These are phyloP conservation scores for Xylaria sp. DNA, from an alignment of 2,329 filamentous ascomycete species.

Conservation along the genomic window DNA sequence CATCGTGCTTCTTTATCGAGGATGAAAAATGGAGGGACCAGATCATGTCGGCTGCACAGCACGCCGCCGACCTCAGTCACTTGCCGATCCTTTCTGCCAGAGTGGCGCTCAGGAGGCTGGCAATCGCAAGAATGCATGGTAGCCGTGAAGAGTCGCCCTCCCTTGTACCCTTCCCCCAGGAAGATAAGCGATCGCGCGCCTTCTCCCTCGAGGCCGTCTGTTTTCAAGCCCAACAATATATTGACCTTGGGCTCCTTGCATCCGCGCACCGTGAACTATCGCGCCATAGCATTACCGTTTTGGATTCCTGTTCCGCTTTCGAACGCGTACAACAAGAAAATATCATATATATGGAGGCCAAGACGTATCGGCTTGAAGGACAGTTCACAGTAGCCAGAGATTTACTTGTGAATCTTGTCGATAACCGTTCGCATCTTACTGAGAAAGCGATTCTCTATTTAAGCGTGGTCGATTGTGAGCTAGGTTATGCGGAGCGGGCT, in stretches of 20 bases:
- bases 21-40: not conserved
- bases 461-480: conserved; percentile 1
- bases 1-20: not conserved
- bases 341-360: not conserved
- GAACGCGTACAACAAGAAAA: not conserved
- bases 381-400: not conserved
- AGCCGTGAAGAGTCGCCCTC: not conserved
- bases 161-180: not conserved
- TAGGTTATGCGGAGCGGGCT: not conserved
- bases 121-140: not conserved
- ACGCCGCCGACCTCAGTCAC: not conserved
- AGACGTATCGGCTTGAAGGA: not conserved
- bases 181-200: not conserved
- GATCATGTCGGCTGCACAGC: not conserved
- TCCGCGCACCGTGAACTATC: not conserved
- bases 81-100: not conserved
- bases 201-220: not conserved
- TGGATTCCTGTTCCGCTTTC: not conserved
- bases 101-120: not conserved
- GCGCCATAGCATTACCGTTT: not conserved
- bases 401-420: not conserved
- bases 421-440: not conserved
- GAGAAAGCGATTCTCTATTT: not conserved
- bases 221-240: not conserved
- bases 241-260: not conserved